Evolutionary conservation across 2,329 filamentous ascomycete genomes (phyloP).

Genomic region (Fonsecaea pedrosoi): DNA sequence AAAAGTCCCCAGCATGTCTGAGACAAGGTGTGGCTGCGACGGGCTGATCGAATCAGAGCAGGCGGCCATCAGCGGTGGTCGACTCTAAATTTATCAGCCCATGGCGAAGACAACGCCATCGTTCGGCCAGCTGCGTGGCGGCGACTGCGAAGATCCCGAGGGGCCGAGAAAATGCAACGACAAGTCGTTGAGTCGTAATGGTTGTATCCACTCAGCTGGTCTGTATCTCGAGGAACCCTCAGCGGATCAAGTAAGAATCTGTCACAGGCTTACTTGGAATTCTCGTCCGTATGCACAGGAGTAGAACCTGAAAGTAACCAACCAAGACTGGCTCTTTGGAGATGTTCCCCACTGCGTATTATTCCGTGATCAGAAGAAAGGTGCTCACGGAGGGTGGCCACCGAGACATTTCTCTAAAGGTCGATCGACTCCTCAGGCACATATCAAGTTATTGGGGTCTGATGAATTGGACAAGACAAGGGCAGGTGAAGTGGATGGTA

Average conservation of each 20-base stretch:
- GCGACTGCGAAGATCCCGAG: conserved; percentile 4
- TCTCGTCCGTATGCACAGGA: not conserved
- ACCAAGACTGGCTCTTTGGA: not conserved
- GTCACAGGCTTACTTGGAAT: not conserved
- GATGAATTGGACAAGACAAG: not conserved
- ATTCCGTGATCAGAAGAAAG: not conserved
- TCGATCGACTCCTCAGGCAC: not conserved
- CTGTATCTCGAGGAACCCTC: not conserved
- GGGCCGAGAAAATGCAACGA: not conserved
- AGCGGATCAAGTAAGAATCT: not conserved
- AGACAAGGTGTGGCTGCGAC: conserved; percentile 16
- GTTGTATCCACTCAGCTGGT: not conserved
- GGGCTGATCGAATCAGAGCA: conserved; percentile 8
- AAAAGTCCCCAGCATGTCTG: not conserved
- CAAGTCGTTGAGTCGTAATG: not conserved
- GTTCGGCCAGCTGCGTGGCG: not conserved
- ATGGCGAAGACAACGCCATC: conserved; percentile 1
- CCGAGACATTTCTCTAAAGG: not conserved
- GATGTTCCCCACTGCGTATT: not conserved
- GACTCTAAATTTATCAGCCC: not conserved
- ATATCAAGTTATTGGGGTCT: not conserved
- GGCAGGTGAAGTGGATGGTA: not conserved
- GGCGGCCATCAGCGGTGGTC: not conserved
- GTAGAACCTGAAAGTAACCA: not conserved
- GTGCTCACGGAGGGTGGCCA: not conserved